phyloP scores from a whole-genome alignment of 768 basidiomycete genomes.

The Trametes villosa region DNA sequence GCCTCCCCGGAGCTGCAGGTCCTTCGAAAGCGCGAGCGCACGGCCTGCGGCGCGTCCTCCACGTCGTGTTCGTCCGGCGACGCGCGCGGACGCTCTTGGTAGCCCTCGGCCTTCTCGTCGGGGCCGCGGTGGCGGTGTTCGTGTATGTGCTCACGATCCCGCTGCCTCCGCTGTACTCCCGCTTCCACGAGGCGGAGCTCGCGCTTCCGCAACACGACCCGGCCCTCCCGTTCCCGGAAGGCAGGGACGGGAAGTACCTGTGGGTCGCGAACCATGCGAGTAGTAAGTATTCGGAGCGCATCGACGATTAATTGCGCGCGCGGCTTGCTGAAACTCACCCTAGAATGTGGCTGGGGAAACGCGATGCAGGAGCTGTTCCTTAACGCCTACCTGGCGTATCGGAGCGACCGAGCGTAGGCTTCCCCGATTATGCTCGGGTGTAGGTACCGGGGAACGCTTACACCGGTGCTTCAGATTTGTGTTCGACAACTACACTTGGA shows the following conservation, averaged over 20 bases:
- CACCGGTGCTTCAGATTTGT: slow-evolving; percentile 41
- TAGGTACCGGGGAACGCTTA: not conserved
- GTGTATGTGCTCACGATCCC: slow-evolving; percentile 19
- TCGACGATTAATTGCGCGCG: not conserved
- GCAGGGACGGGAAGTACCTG: slow-evolving; percentile 47
- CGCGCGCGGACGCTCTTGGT: slow-evolving; percentile 3
- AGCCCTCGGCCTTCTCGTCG: slow-evolving; percentile 1
- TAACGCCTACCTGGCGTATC: slow-evolving; percentile 40
- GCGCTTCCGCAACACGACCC: slow-evolving; percentile 50
- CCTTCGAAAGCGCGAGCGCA: not conserved
- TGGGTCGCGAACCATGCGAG: slow-evolving; percentile 54
- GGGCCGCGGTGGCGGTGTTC: slow-evolving; percentile 5
- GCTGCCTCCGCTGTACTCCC: slow-evolving; percentile 50
- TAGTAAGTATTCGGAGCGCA: slow-evolving; percentile 36
- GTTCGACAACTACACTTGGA: slow-evolving; percentile 62
- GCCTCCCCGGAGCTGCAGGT: not conserved
- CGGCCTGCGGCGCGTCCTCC: not conserved
- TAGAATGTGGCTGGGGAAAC: slow-evolving; percentile 47
- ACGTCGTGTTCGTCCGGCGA: slow-evolving; percentile 1
- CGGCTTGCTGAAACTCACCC: not conserved
- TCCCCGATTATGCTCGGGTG: not conserved
- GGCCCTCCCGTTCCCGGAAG: slow-evolving; percentile 45
- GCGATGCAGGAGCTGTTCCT: slow-evolving; percentile 44
- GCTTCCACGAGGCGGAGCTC: slow-evolving; percentile 49
- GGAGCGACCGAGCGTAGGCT: slow-evolving; percentile 41